Base-by-base conservation (phyloP, 2,329 filamentous ascomycete species). In the Cercospora sojina region DNA sequence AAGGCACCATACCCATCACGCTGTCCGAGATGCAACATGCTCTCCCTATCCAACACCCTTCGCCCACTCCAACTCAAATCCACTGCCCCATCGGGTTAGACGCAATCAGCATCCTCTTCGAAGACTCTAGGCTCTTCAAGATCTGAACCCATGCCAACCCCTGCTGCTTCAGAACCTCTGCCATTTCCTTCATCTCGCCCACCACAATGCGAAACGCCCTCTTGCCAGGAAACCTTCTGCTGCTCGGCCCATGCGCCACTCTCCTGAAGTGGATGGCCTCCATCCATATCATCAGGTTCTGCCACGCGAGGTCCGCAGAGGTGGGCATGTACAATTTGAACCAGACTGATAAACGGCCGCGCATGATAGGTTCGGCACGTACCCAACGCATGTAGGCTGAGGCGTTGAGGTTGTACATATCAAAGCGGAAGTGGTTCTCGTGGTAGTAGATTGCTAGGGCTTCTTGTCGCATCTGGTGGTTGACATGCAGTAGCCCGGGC, bases 51-150 rank as follows among this genome's bases (percentile, higher is more conserved):
- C 47, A 27, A 23, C 20, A 20, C 23, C 12, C 2, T 0, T 9
- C 47, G 16, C 5, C 23, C 5, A 8, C 10, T 51, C 13, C 13
- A 9, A 27, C 94, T 57, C 9, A 57, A 20, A 59, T 18, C 56
- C 58, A 65, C 64, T 53, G 4, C 9, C 64, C 58, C n/a, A 5
- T 43, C 49, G 64, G 10, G 20, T n/a, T 49, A 12, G 29, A 29
- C 7, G 51, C 58, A 23, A 27, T 35, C 31, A 65, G 29, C 57
- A 65, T 61, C 32, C 27, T 47, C 47, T 57, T 60, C 16, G 47
- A 25, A 31, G 32, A 53, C 43, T 43, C 58, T 12, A 65, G 18
- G 16, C 32, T n/a, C 4, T 41, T 27, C 41, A 35, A 16, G 27
- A 64, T 51, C 18, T 41, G 10, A 23, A 2, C 7, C 62, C 62